Evolutionary conservation across 2,329 filamentous ascomycete genomes (phyloP), one percentile per base, ranked within the genome.

Genomic region (Penicillium corylophilum): DNA sequence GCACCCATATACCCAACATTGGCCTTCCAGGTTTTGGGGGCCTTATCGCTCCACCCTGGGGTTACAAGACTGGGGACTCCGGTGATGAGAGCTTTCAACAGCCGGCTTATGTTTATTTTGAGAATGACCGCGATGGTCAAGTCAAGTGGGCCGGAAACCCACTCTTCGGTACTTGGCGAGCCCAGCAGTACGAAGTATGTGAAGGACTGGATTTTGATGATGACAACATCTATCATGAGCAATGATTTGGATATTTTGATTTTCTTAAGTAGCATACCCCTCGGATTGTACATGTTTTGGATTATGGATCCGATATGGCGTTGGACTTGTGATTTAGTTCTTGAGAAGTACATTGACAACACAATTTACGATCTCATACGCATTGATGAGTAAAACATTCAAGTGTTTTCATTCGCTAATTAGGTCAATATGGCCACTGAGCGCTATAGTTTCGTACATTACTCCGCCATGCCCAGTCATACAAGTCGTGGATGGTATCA

Each of bases 21-120:
- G 57, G 55, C 3, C 46, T 73, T 15, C 60, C 67, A 13, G 69
- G 64, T 0, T 73, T 73, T 42, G 64, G 68, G 2, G 46, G 59
- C 20, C 57, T 72, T 10, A 65, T 71, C 13, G 60, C 65, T 16
- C 62, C 66, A 4, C 65, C 70, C 4, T 53, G 52, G 54, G 58
- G 55, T 10, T 51, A 58, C 15, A 42, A 53, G 20, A 22, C 46
- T 16, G 44, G 40, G 4, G 49, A 53, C 42, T 46, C 47, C 8
- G 54, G 43, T 1, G 43, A 55, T 16, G 49, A 51, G 4, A 12
- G 41, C 1, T 46, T 55, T 26, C 46, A 61, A 7, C 52, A 60
- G 26, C 69, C 67, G 1, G 71, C 65, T 2, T 75, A 75, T 61
- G 70, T 75, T 4, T 71, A 69, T 49, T 75, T 75, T 51, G 68